These are phyloP conservation scores for Kodamaea sp. DNA, from an alignment of 1,139 yeast species.

Conservation along the genomic window DNA sequence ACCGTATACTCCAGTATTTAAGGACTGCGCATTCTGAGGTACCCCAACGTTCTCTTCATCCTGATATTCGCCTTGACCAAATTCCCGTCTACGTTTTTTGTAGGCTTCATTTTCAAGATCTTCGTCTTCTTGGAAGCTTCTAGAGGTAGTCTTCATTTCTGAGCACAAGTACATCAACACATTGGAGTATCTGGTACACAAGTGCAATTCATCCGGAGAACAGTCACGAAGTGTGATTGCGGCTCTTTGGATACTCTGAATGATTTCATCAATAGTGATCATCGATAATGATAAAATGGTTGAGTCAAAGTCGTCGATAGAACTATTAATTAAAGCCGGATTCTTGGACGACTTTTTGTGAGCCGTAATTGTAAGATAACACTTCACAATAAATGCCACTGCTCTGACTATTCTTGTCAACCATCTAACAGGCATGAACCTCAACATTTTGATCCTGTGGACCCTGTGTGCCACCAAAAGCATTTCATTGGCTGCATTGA, in stretches of 20 bases:
- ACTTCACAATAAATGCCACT: conserved; percentile 85
- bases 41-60: background rate
- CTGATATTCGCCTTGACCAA: background rate
- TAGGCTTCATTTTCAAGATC: conserved; percentile 9
- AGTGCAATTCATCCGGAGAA: conserved; percentile 85
- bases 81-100: background rate
- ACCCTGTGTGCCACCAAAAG: conserved; percentile 71
- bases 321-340: conserved; percentile 7
- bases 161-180: conserved; percentile 77
- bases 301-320: conserved; percentile 43
- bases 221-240: conserved; percentile 79
- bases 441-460: conserved; percentile 60
- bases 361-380: conserved; percentile 69
- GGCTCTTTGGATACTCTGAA: conserved; percentile 66
- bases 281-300: conserved; percentile 62
- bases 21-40: background rate
- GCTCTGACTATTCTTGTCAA: conserved; percentile 86
- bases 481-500: conserved; percentile 80
- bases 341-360: conserved; percentile 25
- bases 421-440: conserved; percentile 91
- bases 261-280: conserved; percentile 69
- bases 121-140: conserved; percentile 18
- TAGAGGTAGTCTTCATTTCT: conserved; percentile 58
- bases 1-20: background rate
- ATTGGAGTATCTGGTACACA: conserved; percentile 79